Conservation (phyloP, 805 yeast species). For the Tetrapisispora phaffii region DNA sequence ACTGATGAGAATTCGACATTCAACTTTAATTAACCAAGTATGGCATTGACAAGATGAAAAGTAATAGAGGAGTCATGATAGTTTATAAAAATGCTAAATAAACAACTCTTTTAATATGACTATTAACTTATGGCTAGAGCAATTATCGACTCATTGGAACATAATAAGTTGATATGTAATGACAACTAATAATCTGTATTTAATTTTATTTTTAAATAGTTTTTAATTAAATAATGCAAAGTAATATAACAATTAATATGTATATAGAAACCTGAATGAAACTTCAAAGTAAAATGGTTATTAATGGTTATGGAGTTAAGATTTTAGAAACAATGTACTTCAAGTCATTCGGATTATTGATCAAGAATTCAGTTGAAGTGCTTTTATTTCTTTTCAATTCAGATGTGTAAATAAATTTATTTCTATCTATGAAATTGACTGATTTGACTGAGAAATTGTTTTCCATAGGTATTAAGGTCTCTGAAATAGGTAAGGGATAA, state of each 20-base stretch:
- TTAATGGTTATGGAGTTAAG: background rate
- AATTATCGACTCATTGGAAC: background rate
- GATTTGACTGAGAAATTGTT: background rate
- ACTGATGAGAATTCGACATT: conserved; percentile 1
- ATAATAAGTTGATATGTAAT: background rate
- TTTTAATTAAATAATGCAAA: background rate
- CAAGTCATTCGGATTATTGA: background rate
- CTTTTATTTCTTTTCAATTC: background rate
- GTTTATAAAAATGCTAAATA: background rate
- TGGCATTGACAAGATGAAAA: background rate
- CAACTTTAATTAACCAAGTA: background rate
- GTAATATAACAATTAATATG: too few relatives aligned
- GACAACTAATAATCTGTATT: background rate
- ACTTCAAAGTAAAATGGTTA: too few relatives aligned
- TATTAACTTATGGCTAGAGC: background rate
- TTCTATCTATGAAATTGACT: background rate
- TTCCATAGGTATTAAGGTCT: background rate
- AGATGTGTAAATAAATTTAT: background rate
- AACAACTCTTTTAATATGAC: background rate
- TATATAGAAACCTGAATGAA: too few relatives aligned
- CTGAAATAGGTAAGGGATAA: background rate
- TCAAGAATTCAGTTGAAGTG: background rate
- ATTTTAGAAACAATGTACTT: background rate
- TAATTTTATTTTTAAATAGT: background rate
- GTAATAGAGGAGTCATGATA: background rate